phyloP scores from a whole-genome alignment of 345 rosid species.

The rapeseed (Brassica napus) region Da-Ae NC_063446.1:1026001-1026500 shows the following conservation, averaged over 20 bases:
- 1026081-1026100: conserved; percentile 72
- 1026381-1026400: too few relatives aligned
- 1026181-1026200: conserved; percentile 80
- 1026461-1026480: conserved; percentile 39
- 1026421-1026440: too few relatives aligned
- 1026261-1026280: too few relatives aligned
- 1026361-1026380: too few relatives aligned
- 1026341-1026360: too few relatives aligned
- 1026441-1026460: background rate
- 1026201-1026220: conserved; percentile 77
- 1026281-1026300: too few relatives aligned
- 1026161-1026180: conserved; percentile 87
- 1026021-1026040: conserved; percentile 70
- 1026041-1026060: conserved; percentile 50
- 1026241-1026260: background rate
- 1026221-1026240: background rate
- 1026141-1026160: conserved; percentile 93
- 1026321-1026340: too few relatives aligned
- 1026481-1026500: conserved; percentile 96
- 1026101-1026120: conserved; percentile 82
- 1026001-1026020: conserved; percentile 58
- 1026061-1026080: conserved; percentile 76
- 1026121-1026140: conserved; percentile 96
- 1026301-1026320: too few relatives aligned
- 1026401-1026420: too few relatives aligned